Evolutionary conservation across 2,329 filamentous ascomycete species (phyloP), one percentile per base, ranked within the genome.

Genomic region (Sarocladium strictum): DNA sequence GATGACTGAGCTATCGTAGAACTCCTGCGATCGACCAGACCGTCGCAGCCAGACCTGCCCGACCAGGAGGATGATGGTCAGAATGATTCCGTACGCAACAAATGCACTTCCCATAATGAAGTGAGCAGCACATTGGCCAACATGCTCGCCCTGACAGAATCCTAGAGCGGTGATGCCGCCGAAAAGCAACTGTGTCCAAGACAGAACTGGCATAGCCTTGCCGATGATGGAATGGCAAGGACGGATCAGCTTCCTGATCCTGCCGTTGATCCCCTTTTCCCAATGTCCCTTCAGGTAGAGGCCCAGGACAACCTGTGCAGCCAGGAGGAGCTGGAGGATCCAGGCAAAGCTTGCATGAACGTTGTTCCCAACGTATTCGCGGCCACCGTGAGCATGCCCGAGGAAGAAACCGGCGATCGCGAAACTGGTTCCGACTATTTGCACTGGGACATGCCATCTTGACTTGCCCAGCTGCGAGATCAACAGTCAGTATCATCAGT

Each of bases 31-130:
- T 53, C 90, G 84, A 17, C 91, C 91, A 3, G 86, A 89, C 49
- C 86, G 82, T 60, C 83, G 84, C 55, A 99, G 74, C 90, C 91
- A 97, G 29, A 84, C 73, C 71, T 97, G 94, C 14, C 94, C 94
- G 38, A 94, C 90, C 7, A 97, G 75, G 32, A 97, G 80, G 19
- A 97, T 74, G 19, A 97, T 86, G 2, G 89, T 92, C 60, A 99
- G 79, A 35, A 96, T 68, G 54, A 97, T 87, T 26, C 90, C 94
- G 65, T 99, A 99, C 27, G 81, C 94, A 62, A 99, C 93, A 67
- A 99, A 99, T 1, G 93, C 92, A 61, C 89, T 87, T 43, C 94
- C 94, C 94, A 99, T 99, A 70, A 97, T 99, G 71, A 97, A 99
- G 70, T 99, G 94, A 1, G 94, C 94, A 40, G 89, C 74, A 71